A percentile compares a stretch with the other conserved stretches of the same genome.
Evolutionary conservation across 805 yeast species (phyloP).

Genomic region (Kodamaea kaohsiungensis): DNA sequence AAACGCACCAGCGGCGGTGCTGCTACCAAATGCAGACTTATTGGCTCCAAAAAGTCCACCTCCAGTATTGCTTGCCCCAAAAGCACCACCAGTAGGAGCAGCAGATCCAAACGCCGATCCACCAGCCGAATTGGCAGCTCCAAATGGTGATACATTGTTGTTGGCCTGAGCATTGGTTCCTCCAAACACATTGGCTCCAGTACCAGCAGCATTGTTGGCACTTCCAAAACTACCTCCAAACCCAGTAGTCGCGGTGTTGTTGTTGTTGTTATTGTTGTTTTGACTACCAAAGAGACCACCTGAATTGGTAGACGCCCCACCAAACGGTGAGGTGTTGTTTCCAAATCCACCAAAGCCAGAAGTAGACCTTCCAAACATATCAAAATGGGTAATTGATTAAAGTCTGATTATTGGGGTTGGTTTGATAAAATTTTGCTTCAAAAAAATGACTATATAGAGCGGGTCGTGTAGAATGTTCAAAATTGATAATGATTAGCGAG

Average conservation of each 20-base stretch:
- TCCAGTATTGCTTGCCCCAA: constrained; percentile 15
- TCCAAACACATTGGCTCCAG: constrained; percentile 8
- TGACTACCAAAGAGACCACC: constrained; percentile 19
- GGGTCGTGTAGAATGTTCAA: background rate
- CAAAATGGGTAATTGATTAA: background rate
- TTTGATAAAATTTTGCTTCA: background rate
- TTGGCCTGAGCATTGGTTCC: constrained; percentile 8
- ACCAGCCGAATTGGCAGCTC: constrained; percentile 22
- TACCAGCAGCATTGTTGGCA: constrained; percentile 9
- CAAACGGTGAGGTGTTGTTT: constrained; percentile 25
- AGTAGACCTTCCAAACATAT: constrained; percentile 50
- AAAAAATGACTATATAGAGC: background rate
- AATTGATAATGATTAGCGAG: background rate
- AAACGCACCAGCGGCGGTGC: constrained; percentile 15
- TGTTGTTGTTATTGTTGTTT: constrained; percentile 11
- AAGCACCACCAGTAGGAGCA: constrained; percentile 14
- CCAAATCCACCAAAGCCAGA: constrained; percentile 54
- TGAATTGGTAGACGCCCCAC: constrained; percentile 24
- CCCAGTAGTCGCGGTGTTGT: constrained; percentile 8
- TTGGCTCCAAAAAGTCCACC: constrained; percentile 30
- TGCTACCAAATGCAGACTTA: constrained; percentile 21
- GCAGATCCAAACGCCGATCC: constrained; percentile 39
- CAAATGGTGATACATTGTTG: constrained; percentile 27
- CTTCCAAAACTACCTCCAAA: constrained; percentile 28
- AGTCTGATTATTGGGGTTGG: background rate